phyloP scores from a whole-genome alignment of 2,329 filamentous ascomycete species.

The Trichoderma koningii region DNA sequence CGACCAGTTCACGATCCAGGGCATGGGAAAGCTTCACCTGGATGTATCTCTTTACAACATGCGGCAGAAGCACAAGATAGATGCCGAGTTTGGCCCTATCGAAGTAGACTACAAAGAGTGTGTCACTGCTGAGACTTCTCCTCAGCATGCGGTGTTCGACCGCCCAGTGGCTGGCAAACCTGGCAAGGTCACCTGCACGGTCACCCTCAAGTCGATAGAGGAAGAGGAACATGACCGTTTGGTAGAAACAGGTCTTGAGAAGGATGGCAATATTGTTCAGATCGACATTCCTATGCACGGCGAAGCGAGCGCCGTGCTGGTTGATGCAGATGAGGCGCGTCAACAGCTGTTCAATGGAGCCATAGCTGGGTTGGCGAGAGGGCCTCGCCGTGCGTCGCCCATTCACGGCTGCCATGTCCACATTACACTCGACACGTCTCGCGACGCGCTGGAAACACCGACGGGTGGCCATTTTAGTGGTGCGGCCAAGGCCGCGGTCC shows the following conservation, averaged over 20 bases:
- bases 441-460: conserved; percentile 58
- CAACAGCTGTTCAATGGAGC: conserved; percentile 75
- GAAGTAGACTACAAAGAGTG: conserved; percentile 95
- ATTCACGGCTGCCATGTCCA: conserved; percentile 74
- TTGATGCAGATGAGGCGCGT: conserved; percentile 53
- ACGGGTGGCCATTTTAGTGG: conserved; percentile 69
- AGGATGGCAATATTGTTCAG: conserved; percentile 71
- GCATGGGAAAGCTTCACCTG: conserved; percentile 94
- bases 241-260: conserved; percentile 49
- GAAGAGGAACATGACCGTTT: conserved; percentile 43
- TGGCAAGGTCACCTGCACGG: conserved; percentile 76
- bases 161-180: conserved; percentile 77
- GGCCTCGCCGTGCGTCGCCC: conserved; percentile 77
- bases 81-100: conserved; percentile 86
- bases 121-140: conserved; percentile 58
- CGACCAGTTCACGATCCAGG: conserved; percentile 88
- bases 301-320: conserved; percentile 50
- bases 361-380: conserved; percentile 79
- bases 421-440: conserved; percentile 66
- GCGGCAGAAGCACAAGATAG: conserved; percentile 82
- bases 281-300: conserved; percentile 57
- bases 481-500: conserved; percentile 63
- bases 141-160: conserved; percentile 69
- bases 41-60: conserved; percentile 90
- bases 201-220: conserved; percentile 63